These are phyloP conservation scores for Fusarium phyllophilum DNA, from an alignment of 2,329 filamentous ascomycete genomes.

Conservation along the genomic window DNA sequence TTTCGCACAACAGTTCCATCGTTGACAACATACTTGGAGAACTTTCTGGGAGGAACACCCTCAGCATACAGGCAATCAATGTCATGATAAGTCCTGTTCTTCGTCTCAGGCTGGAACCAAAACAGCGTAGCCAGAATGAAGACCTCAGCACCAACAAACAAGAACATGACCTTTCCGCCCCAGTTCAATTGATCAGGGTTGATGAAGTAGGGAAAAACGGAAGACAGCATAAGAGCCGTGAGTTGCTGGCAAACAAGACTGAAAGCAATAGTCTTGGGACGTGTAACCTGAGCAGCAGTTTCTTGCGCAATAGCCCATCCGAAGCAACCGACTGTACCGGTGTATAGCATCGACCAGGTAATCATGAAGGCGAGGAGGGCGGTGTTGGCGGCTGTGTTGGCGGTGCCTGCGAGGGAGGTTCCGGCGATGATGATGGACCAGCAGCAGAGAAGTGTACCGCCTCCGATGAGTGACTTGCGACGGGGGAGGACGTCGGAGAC, in stretches of 20 bases:
- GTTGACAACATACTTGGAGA: slow-evolving; percentile 36
- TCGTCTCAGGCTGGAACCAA: slow-evolving; percentile 52
- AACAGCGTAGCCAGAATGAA: slow-evolving; percentile 47
- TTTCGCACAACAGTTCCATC: slow-evolving; percentile 24
- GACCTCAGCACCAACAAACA: slow-evolving; percentile 50
- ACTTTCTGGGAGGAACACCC: slow-evolving; percentile 41
- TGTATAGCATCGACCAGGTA: slow-evolving; percentile 46
- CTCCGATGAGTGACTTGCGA: slow-evolving; percentile 42
- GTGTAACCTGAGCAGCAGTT: slow-evolving; percentile 42
- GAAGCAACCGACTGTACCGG: slow-evolving; percentile 44
- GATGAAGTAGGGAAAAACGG: slow-evolving; percentile 51
- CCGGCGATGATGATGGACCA: slow-evolving; percentile 45
- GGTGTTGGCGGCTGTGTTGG: slow-evolving; percentile 41
- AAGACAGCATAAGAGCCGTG: slow-evolving; percentile 49
- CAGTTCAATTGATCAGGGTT: slow-evolving; percentile 52
- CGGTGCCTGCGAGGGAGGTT: slow-evolving; percentile 32
- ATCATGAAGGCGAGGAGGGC: slow-evolving; percentile 45
- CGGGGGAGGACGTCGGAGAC: slow-evolving; percentile 43
- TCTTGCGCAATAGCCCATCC: slow-evolving; percentile 46
- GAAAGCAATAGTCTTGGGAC: slow-evolving; percentile 46
- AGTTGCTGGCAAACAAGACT: slow-evolving; percentile 47
- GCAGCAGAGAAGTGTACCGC: slow-evolving; percentile 40
- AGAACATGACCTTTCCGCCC: slow-evolving; percentile 52
- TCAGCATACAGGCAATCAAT: slow-evolving; percentile 46
- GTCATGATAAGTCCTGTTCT: slow-evolving; percentile 51